Evolutionary conservation across 441 rosid species (phyloP), one percentile per base, ranked within the genome.

Genomic region (Erodium moschatum): DNA sequence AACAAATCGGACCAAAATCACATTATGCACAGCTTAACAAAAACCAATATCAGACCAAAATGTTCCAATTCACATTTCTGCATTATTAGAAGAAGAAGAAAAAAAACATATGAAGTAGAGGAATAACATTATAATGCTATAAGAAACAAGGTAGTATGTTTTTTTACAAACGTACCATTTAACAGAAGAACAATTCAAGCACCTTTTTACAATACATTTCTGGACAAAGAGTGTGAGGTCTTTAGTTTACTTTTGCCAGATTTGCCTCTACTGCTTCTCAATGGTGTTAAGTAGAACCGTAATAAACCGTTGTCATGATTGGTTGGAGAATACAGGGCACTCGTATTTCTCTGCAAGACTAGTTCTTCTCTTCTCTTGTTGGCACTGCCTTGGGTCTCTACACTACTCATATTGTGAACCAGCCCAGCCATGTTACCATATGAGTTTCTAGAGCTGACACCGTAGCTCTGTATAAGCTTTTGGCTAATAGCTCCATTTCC

Each of bases 231-330:
- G 31, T 29, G 31, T 29, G 31, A 5, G 31, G 31, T 29, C 70
- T 78, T 79, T 60, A 82, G 80, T 77, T 81, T 80, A 73, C 79
- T 80, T 54, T 78, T 83, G 62, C 85, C 79, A 15, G 85, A 79
- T 75, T 81, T 82, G 80, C 78, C 84, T 69, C 75, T 69, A 73
- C 73, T 79, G 79, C 78, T 82, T 79, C 85, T 82, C 69, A 63
- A 70, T 4, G 92, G 92, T 3, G 87, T 85, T 85, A 85, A 71
- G 73, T 85, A 79, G 69, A 84, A 87, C 64, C 85, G 75, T 38
- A 82, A 78, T 31, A 84, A 64, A 18, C 83, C 83, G 4, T 80
- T 82, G 29, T 86, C 87, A 38, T 76, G 68, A 70, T 78, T 82
- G 70, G 75, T 81, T 3, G 80, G 78, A 24, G 75, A 72, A 63